Conservation (phyloP, 352 stramenopile species). For the Phytophthora pinifolia region DNA sequence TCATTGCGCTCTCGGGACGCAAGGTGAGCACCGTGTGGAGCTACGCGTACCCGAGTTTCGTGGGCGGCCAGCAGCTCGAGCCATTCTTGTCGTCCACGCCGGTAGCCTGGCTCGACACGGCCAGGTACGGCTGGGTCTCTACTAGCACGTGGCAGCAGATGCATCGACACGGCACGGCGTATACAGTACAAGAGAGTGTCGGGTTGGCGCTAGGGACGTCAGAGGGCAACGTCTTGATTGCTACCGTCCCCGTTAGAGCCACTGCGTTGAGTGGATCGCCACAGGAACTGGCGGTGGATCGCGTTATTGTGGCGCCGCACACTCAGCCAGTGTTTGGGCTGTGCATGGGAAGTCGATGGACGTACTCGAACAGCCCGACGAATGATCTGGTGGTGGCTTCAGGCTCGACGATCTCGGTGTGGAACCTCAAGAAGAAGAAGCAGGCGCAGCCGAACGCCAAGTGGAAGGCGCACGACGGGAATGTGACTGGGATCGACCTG, state of each 20-base stretch:
- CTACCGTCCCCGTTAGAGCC: slow-evolving; percentile 34
- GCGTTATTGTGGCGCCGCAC: slow-evolving; percentile 55
- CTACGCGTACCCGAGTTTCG: slow-evolving; percentile 53
- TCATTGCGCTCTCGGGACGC: slow-evolving; percentile 66
- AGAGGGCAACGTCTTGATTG: slow-evolving; percentile 58
- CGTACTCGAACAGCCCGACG: slow-evolving; percentile 47
- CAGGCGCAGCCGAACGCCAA: slow-evolving; percentile 26
- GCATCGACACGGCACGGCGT: slow-evolving; percentile 32
- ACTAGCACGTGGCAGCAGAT: slow-evolving; percentile 72
- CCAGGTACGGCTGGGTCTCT: slow-evolving; percentile 71
- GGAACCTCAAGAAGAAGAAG: slow-evolving; percentile 62
- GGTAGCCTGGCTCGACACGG: slow-evolving; percentile 63
- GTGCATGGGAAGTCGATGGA: slow-evolving; percentile 49
- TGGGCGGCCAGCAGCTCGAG: slow-evolving; percentile 17
- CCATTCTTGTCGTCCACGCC: slow-evolving; percentile 40
- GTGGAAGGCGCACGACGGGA: slow-evolving; percentile 73
- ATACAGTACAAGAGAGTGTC: slow-evolving; percentile 17
- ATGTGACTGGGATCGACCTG: slow-evolving; percentile 58
- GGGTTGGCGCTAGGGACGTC: slow-evolving; percentile 63
- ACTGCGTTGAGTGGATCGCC: slow-evolving; percentile 15
- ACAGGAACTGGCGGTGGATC: slow-evolving; percentile 35
- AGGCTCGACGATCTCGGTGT: slow-evolving; percentile 70
- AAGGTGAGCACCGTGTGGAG: slow-evolving; percentile 72
- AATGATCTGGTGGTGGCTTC: slow-evolving; percentile 64
- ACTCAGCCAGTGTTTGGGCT: slow-evolving; percentile 63